A percentile compares a stretch with the other conserved stretches of the same genome.
These are phyloP conservation scores for Fusarium subglutinans DNA, from an alignment of 2,329 filamentous ascomycete genomes.

Conservation along the genomic window DNA sequence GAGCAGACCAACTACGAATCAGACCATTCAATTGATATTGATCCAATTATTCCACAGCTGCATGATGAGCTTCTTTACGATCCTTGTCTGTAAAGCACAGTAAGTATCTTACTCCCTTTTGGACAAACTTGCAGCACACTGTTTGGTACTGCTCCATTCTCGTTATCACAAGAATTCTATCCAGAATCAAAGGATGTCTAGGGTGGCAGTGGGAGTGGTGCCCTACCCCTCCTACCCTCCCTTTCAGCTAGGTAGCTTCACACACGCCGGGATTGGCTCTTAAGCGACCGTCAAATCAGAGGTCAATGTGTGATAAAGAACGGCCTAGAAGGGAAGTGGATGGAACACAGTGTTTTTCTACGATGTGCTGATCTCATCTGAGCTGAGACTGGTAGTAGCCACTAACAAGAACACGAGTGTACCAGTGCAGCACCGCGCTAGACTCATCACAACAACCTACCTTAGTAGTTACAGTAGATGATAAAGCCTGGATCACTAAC, in stretches of 20 bases:
- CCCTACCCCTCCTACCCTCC: background rate
- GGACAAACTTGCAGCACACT: background rate
- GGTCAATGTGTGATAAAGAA: background rate
- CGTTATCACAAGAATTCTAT: slow-evolving; percentile 1
- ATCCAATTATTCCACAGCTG: background rate
- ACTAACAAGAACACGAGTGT: background rate
- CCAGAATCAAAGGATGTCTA: slow-evolving; percentile 24
- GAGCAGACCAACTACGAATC: slow-evolving; percentile 5
- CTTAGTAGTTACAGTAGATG: background rate
- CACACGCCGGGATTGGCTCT: background rate
- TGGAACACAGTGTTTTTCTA: slow-evolving; percentile 11
- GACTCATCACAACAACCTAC: background rate
- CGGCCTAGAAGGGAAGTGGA: slow-evolving; percentile 26
- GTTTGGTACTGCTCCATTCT: background rate
- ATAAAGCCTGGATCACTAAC: slow-evolving; percentile 1
- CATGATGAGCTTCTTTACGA: background rate
- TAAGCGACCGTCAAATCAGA: slow-evolving; percentile 18
- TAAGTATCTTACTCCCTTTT: background rate
- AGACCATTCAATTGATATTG: slow-evolving; percentile 4
- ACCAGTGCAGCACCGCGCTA: background rate
- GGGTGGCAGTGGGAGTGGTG: slow-evolving; percentile 19
- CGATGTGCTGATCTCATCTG: slow-evolving; percentile 16
- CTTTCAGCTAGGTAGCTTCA: slow-evolving; percentile 2
- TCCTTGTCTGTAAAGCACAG: background rate
- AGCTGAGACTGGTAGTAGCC: background rate